These are phyloP conservation scores for Kodamaea hsintzibuensis DNA, from an alignment of 805 yeast genomes.

Conservation along the genomic window DNA sequence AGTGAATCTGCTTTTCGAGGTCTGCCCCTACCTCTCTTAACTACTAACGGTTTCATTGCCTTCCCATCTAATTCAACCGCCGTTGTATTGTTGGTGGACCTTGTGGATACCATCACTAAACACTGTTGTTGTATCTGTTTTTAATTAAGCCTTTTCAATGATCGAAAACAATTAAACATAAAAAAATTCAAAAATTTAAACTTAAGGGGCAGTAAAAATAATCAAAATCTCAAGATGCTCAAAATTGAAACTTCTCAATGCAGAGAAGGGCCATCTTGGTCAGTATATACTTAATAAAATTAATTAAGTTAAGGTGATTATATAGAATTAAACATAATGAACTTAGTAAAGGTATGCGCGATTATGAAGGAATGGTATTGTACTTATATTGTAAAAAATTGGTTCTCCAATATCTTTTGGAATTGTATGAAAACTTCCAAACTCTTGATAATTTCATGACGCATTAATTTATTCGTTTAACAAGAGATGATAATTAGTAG, in stretches of 20 bases:
- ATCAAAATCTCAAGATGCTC: neutral
- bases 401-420: neutral
- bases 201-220: neutral
- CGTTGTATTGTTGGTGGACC: slow-evolving; percentile 1
- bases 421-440: neutral
- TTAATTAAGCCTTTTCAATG: neutral
- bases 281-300: too few relatives aligned
- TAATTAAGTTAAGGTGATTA: neutral
- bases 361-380: neutral
- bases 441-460: neutral
- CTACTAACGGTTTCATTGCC: neutral
- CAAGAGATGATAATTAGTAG: too few relatives aligned
- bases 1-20: neutral
- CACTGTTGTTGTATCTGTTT: neutral
- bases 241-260: neutral
- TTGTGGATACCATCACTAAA: slow-evolving; percentile 2
- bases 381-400: too few relatives aligned
- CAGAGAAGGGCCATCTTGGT: neutral
- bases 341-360: too few relatives aligned
- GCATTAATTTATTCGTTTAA: neutral
- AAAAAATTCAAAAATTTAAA: neutral
- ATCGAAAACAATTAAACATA: neutral
- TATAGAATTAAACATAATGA: too few relatives aligned
- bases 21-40: neutral
- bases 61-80: neutral